Evolutionary conservation across 2,329 filamentous ascomycete genomes (phyloP).

Genomic region (Aspergillus viridinutans): DNA sequence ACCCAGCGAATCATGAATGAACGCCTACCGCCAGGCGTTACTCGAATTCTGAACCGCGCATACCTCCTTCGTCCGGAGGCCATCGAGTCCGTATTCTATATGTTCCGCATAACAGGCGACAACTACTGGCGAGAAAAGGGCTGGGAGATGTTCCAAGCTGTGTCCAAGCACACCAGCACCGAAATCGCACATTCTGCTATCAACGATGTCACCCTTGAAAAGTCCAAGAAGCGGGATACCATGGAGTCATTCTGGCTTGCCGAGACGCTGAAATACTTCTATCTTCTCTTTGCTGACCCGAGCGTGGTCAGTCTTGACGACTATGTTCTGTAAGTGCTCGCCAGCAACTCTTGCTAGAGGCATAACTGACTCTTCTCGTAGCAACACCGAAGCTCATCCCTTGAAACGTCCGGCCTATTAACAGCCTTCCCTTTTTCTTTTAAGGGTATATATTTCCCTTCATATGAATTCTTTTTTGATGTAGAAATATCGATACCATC

Average conservation of each 20-base stretch:
- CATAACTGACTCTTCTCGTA: slow-evolving; percentile 5
- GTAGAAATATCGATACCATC: slow-evolving; percentile 10
- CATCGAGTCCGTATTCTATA: slow-evolving; percentile 74
- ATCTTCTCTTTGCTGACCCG: slow-evolving; percentile 44
- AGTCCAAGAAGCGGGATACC: slow-evolving; percentile 48
- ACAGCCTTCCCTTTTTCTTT: background rate
- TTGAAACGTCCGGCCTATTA: slow-evolving; percentile 20
- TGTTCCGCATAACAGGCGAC: slow-evolving; percentile 70
- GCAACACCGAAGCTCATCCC: slow-evolving; percentile 25
- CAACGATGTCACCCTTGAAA: slow-evolving; percentile 57
- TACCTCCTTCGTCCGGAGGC: slow-evolving; percentile 61
- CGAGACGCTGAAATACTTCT: slow-evolving; percentile 48
- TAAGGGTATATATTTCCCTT: background rate
- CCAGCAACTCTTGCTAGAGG: background rate
- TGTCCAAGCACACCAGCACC: slow-evolving; percentile 59
- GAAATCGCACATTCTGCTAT: slow-evolving; percentile 62
- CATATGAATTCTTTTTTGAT: background rate
- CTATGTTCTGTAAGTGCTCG: slow-evolving; percentile 41
- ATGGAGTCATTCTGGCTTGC: slow-evolving; percentile 74
- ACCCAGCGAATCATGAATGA: slow-evolving; percentile 38
- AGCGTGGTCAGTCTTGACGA: slow-evolving; percentile 43
- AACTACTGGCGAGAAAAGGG: slow-evolving; percentile 62
- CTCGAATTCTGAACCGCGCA: slow-evolving; percentile 32
- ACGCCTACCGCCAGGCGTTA: slow-evolving; percentile 41
- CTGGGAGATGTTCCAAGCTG: slow-evolving; percentile 68